Evolutionary conservation across 441 rosid species (phyloP).

Genomic region (Gossypium davidsonii): DNA sequence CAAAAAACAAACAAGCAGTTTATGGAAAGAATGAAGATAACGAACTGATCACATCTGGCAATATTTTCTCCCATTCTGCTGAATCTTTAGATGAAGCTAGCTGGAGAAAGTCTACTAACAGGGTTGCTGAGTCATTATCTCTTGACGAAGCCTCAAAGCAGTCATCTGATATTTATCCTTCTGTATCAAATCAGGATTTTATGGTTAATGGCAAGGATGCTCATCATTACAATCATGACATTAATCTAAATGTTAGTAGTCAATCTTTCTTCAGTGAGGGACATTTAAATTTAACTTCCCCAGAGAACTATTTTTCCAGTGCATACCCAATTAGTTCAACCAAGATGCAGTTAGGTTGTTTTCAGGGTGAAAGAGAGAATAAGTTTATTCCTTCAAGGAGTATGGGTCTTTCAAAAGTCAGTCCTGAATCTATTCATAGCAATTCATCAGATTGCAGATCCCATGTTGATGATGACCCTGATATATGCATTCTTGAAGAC

Average conservation of each 20-base stretch:
- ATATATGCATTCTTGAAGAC: slow-evolving; percentile 72
- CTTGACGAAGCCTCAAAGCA: slow-evolving; percentile 27
- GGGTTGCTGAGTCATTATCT: slow-evolving; percentile 23
- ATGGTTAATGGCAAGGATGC: slow-evolving; percentile 16
- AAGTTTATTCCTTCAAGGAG: slow-evolving; percentile 29
- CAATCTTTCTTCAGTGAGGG: slow-evolving; percentile 16
- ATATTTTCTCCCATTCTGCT: slow-evolving; percentile 26
- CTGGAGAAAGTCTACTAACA: slow-evolving; percentile 13
- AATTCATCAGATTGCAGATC: slow-evolving; percentile 54
- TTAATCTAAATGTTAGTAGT: slow-evolving; percentile 22
- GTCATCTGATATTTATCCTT: slow-evolving; percentile 25
- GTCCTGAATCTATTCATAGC: slow-evolving; percentile 67
- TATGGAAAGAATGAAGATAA: slow-evolving; percentile 29
- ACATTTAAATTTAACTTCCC: slow-evolving; percentile 24
- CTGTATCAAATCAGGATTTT: slow-evolving; percentile 20
- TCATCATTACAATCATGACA: slow-evolving; percentile 24
- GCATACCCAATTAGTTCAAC: slow-evolving; percentile 27
- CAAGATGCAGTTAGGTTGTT: slow-evolving; percentile 26
- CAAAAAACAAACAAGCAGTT: slow-evolving; percentile 20
- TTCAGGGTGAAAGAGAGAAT: slow-evolving; percentile 29
- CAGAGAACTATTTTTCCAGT: slow-evolving; percentile 26
- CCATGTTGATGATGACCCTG: slow-evolving; percentile 58
- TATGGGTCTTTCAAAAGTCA: slow-evolving; percentile 39
- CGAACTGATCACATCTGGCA: slow-evolving; percentile 24
- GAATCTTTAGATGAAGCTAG: slow-evolving; percentile 21